phyloP scores from a whole-genome alignment of 441 rosid genomes.

The Corymbia citriodora region DNA sequence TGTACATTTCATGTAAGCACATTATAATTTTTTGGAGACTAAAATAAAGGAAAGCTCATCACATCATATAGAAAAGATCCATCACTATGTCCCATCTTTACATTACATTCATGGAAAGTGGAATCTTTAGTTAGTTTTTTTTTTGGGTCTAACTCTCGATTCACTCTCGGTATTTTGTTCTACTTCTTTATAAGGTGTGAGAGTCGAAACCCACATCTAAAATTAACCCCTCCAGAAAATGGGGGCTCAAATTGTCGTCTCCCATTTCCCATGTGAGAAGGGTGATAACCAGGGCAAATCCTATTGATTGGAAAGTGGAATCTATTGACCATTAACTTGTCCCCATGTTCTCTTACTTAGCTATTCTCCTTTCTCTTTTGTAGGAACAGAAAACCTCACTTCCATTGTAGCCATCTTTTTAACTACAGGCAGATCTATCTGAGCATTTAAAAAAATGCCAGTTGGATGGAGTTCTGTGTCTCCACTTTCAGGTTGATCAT shows the following conservation, averaged over 20 bases:
- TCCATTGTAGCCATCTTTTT: background rate
- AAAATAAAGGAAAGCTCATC: background rate
- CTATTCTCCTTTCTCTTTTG: background rate
- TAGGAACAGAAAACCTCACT: background rate
- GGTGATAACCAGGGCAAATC: too few relatives aligned
- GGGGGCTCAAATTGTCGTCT: too few relatives aligned
- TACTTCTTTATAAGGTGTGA: too few relatives aligned
- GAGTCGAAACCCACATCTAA: too few relatives aligned
- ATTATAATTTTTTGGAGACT: background rate
- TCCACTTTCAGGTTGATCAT: background rate
- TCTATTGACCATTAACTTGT: background rate
- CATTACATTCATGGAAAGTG: background rate
- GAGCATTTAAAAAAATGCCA: background rate
- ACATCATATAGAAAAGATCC: background rate
- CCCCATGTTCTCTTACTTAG: background rate
- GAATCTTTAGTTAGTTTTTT: background rate
- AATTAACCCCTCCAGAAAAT: too few relatives aligned
- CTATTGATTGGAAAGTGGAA: background rate
- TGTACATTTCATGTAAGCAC: background rate
- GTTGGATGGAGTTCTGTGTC: background rate
- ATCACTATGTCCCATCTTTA: background rate
- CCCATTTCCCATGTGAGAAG: too few relatives aligned
- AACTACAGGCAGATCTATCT: background rate
- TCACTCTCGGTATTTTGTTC: too few relatives aligned
- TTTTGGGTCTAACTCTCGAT: too few relatives aligned